A percentile compares a stretch with the other conserved stretches of the same genome.
These are phyloP conservation scores for Cubamyces lactineus DNA, from an alignment of 768 basidiomycete genomes.

Conservation along the genomic window DNA sequence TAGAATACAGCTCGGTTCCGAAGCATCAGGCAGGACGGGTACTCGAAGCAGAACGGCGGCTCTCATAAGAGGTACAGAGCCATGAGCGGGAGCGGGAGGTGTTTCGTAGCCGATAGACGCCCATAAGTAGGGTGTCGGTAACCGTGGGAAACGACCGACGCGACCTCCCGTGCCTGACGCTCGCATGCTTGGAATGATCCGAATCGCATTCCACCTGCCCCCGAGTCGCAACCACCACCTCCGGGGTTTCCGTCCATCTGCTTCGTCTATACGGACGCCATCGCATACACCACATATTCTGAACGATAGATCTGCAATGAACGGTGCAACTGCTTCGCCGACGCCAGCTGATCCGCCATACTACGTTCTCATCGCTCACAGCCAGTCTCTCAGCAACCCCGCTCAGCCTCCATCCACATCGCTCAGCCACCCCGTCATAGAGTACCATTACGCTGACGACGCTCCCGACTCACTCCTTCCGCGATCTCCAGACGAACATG, in stretches of 20 bases:
- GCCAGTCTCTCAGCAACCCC: conserved; percentile 47
- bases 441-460: conserved; percentile 85
- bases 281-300: background rate
- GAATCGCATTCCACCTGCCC: background rate
- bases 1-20: background rate
- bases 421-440: conserved; percentile 72
- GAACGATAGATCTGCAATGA: background rate
- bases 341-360: conserved; percentile 48
- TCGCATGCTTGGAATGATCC: background rate
- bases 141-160: conserved; percentile 18
- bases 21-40: background rate
- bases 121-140: conserved; percentile 1
- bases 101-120: conserved; percentile 9
- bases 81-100: background rate
- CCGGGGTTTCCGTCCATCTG: background rate
- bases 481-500: conserved; percentile 62
- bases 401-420: conserved; percentile 36
- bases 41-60: background rate
- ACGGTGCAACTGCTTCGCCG: conserved; percentile 11
- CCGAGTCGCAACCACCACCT: conserved; percentile 5
- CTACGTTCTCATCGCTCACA: conserved; percentile 71
- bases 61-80: background rate
- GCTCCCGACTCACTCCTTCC: conserved; percentile 68
- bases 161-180: conserved; percentile 3
- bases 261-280: background rate